Evolutionary conservation across 2,329 filamentous ascomycete genomes (phyloP), one percentile per base, ranked within the genome.

Genomic region (Akanthomyces muscarius): DNA sequence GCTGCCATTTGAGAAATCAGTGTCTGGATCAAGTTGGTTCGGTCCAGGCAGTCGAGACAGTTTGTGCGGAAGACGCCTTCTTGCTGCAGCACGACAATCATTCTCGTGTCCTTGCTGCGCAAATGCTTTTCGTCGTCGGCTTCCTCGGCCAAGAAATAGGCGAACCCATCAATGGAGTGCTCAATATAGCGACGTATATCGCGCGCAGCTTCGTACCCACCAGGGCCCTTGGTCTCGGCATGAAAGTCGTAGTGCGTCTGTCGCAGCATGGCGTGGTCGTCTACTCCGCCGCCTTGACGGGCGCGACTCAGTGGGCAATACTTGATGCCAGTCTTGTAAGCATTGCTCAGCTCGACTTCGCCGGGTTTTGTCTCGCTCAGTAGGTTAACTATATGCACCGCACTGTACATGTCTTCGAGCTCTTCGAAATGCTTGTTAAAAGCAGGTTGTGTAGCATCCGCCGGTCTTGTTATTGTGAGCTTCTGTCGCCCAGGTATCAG

Each of bases 61-160:
- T 99, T 99, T 4, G 93, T 97, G 65, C 94, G 85, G 74, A 98
- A 98, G 6, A 96, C 86, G n/a, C 95, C 94, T 72, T 96, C 91
- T 75, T 99, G 95, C 72, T 96, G 92, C 57, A 97, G 78, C 25
- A 96, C 85, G 2, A 92, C 86, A 8, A 90, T 83, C 78, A 80
- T 80, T 25, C 83, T 79, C 7, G 71, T 69, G 30, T 76, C 70
- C 14, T 69, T 68, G 45, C 69, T 78, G 21, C 74, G 74, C 14
- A 75, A 70, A n/a, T 74, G 74, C 16, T 74, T 71, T 2, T 69
- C 71, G 57, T 90, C 86, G 51, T 86, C 82, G 13, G 83, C 78
- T 65, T 92, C 88, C 71, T 96, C 88, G 0, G 90, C 89, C 5
- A 97, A 81, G 69, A 92, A 97, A 72, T 96, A 98, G n/a, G 90